phyloP scores from a whole-genome alignment of 495 filamentous ascomycete genomes.

The Aspergillus saccharolyticus region DNA sequence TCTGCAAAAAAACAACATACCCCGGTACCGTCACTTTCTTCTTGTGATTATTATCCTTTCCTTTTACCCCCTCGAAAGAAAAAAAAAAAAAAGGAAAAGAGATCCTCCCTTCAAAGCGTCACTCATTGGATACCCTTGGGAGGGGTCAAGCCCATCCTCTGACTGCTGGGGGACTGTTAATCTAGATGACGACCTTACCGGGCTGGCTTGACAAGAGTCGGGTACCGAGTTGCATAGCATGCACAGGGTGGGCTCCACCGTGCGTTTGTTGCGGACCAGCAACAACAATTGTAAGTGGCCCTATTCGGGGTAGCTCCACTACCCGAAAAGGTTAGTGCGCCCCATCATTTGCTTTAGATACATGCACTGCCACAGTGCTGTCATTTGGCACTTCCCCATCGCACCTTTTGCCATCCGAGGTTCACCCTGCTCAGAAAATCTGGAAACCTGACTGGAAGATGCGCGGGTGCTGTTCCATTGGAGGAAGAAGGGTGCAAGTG shows the following conservation, averaged over 20 bases:
- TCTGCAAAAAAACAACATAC: too few relatives aligned
- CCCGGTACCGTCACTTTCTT: too few relatives aligned
- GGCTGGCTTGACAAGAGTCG: constrained; percentile 1
- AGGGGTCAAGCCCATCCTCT: background rate
- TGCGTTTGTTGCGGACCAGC: constrained; percentile 8
- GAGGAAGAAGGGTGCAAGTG: too few relatives aligned
- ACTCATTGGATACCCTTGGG: background rate
- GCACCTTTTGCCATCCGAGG: constrained; percentile 9
- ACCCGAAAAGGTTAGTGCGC: constrained; percentile 18
- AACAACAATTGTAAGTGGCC: constrained; percentile 18
- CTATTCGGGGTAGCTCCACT: constrained; percentile 16
- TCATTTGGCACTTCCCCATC: constrained; percentile 27
- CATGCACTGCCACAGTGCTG: constrained; percentile 47
- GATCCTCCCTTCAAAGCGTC: background rate
- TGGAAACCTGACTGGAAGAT: too few relatives aligned
- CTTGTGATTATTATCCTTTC: too few relatives aligned
- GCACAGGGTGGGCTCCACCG: constrained; percentile 7
- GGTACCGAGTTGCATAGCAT: constrained; percentile 9
- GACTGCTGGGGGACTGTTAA: background rate
- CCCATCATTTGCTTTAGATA: constrained; percentile 26
- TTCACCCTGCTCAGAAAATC: background rate
- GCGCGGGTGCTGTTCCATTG: too few relatives aligned
- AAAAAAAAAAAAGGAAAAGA: too few relatives aligned
- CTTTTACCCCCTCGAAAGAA: too few relatives aligned
- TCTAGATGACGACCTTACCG: background rate